Evolutionary conservation across 2,329 filamentous ascomycete species (phyloP), one percentile per base, ranked within the genome.

Genomic region (Didymella glomerata): DNA sequence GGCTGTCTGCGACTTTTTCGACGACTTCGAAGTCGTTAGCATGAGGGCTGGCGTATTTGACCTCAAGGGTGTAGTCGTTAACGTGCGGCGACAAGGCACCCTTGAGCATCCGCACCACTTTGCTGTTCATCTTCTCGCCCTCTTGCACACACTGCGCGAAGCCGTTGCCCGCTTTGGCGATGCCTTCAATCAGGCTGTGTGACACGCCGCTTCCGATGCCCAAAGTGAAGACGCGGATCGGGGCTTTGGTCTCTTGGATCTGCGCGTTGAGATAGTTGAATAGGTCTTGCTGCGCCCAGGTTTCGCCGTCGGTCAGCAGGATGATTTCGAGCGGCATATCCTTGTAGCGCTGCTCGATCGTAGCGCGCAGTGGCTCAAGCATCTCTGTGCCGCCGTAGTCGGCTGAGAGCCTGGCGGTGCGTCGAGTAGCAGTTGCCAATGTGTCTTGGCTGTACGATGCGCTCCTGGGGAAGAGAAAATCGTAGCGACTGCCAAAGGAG

Each of bases 31-130:
- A 90, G 18, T 86, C 86, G 14, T 86, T 83, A 2, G 78, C 70
- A 3, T 66, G n/a, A 11, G n/a, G 7, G n/a, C 34, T 71, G 8
- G 69, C 74, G 64, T 90, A 91, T 53, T 86, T 84, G 60, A 91
- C 77, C 67, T 89, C 86, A 1, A 92, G 77, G 0, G 79, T 82
- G 68, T 88, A 90, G 68, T 91, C 84, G 16, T 77, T 82, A 44
- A 90, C 80, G 62, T 91, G 88, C 0, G 88, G 88, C 2, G 84
- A 86, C 20, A 92, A 75, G 0, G 88, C 86, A 0, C 85, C 89
- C 69, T 90, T 91, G 56, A 93, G 79, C 90, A 93, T 92, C 2
- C 90, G 84, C 2, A 92, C 82, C 1, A 92, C 83, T 70, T 90
- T 90, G 63, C 79, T 84, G 66, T 90, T 86, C 76, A 91, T 85